These are phyloP conservation scores for Diaporthe citri DNA, from an alignment of 2,329 filamentous ascomycete genomes.

Conservation along the genomic window DNA sequence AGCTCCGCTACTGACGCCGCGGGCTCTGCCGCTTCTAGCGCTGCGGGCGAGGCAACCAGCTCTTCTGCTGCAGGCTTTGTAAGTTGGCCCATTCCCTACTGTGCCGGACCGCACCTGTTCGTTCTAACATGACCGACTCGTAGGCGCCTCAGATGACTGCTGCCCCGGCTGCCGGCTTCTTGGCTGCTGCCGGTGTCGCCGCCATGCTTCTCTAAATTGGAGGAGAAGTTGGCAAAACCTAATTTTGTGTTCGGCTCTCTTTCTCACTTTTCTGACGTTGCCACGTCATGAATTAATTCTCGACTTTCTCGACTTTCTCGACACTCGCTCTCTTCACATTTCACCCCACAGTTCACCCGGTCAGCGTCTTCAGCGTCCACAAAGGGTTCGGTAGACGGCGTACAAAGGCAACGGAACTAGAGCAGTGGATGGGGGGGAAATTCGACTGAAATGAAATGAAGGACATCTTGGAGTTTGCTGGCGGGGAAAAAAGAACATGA, in stretches of 20 bases:
- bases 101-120: not conserved
- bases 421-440: constrained; percentile 12
- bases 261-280: constrained; percentile 5
- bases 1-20: constrained; percentile 37
- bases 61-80: constrained; percentile 45
- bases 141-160: constrained; percentile 57
- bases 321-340: constrained; percentile 31
- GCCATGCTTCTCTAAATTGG: constrained; percentile 60
- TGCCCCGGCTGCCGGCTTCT: constrained; percentile 56
- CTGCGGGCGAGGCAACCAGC: constrained; percentile 16
- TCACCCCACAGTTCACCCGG: constrained; percentile 27
- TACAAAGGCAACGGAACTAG: constrained; percentile 25
- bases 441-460: constrained; percentile 19
- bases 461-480: constrained; percentile 38
- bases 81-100: constrained; percentile 38
- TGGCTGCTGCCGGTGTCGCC: constrained; percentile 64
- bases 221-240: not conserved
- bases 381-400: constrained; percentile 15
- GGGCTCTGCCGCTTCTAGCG: constrained; percentile 32
- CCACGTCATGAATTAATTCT: constrained; percentile 32
- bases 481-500: constrained; percentile 28
- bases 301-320: constrained; percentile 23
- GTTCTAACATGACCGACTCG: constrained; percentile 35
- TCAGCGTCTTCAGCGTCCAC: constrained; percentile 26
- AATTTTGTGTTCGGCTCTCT: constrained; percentile 13